Evolutionary conservation across 148 eudicot species (phyloP).

Genomic region (Spergularia marina): DNA sequence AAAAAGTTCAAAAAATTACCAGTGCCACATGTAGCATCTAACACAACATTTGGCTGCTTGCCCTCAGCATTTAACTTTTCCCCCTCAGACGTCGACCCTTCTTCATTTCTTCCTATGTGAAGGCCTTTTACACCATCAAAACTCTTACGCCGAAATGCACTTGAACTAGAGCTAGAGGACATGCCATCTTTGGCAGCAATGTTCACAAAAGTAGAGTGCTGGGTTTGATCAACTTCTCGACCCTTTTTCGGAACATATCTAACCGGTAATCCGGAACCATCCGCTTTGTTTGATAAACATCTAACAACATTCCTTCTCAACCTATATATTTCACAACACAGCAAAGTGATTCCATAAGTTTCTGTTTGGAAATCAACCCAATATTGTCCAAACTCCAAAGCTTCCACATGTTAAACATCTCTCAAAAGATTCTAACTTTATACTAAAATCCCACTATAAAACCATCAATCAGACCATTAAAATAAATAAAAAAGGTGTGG

Average conservation of each 20-base stretch:
- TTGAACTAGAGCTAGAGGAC: conserved; percentile 20
- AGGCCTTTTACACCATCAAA: background rate
- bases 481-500: no score
- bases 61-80: conserved; percentile 4
- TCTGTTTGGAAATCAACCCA: background rate
- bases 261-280: conserved; percentile 47
- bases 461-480: no score
- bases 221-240: conserved; percentile 24
- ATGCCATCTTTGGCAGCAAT: conserved; percentile 8
- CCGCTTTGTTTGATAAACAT: conserved; percentile 35
- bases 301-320: conserved; percentile 32
- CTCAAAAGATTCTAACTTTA: background rate
- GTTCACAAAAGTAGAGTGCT: conserved; percentile 25
- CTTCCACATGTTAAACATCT: background rate
- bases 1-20: background rate
- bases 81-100: background rate
- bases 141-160: conserved; percentile 18
- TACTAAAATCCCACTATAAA: background rate
- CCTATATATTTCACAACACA: conserved; percentile 30
- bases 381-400: background rate
- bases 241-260: conserved; percentile 58
- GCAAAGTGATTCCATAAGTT: background rate
- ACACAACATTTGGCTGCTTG: conserved; percentile 10
- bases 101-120: background rate
- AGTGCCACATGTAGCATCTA: conserved; percentile 31